Percentiles rank a stretch among this genome's conserved stretches.
Conservation (phyloP, 306 rosid species). For the Vachellia collinsii region DNA sequence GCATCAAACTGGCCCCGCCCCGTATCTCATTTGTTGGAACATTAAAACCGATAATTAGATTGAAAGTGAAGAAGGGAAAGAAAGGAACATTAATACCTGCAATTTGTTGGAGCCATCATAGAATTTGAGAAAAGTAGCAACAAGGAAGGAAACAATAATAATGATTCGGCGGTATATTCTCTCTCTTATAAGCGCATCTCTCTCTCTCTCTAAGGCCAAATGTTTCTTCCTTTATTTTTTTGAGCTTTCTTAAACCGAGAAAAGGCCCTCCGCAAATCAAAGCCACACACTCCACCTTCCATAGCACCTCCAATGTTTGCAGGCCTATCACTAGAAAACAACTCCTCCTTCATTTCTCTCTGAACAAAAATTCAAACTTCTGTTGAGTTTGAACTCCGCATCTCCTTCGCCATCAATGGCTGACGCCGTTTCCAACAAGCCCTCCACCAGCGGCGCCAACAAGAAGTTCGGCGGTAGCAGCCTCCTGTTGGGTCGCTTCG, state of each 20-base stretch:
- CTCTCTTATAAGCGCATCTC: conserved; percentile 39
- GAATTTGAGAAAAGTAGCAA: too few relatives aligned
- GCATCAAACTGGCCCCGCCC: too few relatives aligned
- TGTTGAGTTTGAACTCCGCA: not conserved
- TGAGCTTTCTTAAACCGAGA: not conserved
- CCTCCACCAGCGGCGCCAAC: not conserved
- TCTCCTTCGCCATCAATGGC: conserved; percentile 48
- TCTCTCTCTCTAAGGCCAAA: not conserved
- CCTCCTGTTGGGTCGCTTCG: too few relatives aligned
- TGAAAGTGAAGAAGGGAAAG: too few relatives aligned
- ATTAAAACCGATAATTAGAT: too few relatives aligned
- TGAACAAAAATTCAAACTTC: not conserved
- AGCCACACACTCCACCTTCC: conserved; percentile 27
- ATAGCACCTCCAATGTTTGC: not conserved
- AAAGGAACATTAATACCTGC: too few relatives aligned
- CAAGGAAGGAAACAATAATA: too few relatives aligned
- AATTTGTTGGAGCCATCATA: too few relatives aligned
- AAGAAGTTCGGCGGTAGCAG: conserved; percentile 56
- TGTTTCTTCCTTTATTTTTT: not conserved
- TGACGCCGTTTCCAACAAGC: conserved; percentile 3
- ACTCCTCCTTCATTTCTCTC: conserved; percentile 5
- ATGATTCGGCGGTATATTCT: conserved; percentile 41
- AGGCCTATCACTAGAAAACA: conserved; percentile 26
- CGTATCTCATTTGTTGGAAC: too few relatives aligned
- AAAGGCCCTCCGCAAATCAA: conserved; percentile 29